Conservation (phyloP, 2,329 filamentous ascomycete species). For the Aspergillus vadensis region DNA sequence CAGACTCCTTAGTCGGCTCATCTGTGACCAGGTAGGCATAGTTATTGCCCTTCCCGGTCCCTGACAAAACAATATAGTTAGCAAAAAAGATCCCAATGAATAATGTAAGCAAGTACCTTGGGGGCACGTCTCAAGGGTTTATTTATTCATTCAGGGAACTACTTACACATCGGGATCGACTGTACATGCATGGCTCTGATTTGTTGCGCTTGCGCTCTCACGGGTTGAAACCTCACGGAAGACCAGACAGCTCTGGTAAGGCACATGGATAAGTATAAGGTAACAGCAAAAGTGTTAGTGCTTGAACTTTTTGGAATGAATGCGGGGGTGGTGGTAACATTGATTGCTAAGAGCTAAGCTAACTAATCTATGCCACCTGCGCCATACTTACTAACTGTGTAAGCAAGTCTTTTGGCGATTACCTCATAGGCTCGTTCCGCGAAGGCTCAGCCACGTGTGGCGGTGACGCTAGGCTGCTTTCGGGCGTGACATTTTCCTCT, state of each 20-base stretch:
- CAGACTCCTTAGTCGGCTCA: constrained; percentile 52
- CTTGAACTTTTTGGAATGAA: neutral
- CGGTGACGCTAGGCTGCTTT: neutral
- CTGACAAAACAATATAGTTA: constrained; percentile 17
- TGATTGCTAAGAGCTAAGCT: neutral
- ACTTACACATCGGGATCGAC: constrained; percentile 57
- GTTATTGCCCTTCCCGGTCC: constrained; percentile 50
- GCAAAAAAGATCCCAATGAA: neutral
- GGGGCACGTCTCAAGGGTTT: neutral
- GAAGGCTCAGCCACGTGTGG: constrained; percentile 12
- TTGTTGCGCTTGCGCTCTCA: constrained; percentile 11
- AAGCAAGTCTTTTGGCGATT: constrained; percentile 13
- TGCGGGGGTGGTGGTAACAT: constrained; percentile 13
- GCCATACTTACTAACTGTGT: neutral
- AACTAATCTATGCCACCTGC: neutral
- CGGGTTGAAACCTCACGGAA: constrained; percentile 15
- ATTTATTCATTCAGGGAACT: neutral
- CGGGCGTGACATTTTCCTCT: neutral
- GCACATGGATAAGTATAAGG: constrained; percentile 29
- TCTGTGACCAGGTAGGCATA: constrained; percentile 57
- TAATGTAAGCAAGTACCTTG: neutral
- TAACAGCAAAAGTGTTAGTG: neutral
- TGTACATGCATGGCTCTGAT: constrained; percentile 52
- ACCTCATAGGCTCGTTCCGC: constrained; percentile 15
- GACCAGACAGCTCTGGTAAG: constrained; percentile 29